Conservation (phyloP, 768 basidiomycete species). For the Suillus lakei region DNA sequence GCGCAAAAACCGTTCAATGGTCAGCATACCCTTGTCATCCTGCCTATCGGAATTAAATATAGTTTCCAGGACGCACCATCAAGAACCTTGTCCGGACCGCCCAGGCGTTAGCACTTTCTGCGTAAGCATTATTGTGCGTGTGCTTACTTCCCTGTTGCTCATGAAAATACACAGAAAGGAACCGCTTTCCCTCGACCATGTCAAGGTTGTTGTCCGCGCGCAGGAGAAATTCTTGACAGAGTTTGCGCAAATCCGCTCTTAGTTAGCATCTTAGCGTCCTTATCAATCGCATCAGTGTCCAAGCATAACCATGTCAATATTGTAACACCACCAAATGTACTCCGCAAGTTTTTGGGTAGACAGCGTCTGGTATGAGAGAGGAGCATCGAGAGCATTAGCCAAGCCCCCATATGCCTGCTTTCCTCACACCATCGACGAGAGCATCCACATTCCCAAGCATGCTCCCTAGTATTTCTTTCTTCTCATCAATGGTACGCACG, state of each 20-base stretch:
- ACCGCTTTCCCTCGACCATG: slow-evolving; percentile 22
- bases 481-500: slow-evolving; percentile 74
- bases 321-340: slow-evolving; percentile 4
- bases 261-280: background rate
- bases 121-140: slow-evolving; percentile 15
- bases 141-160: background rate
- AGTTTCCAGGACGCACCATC: slow-evolving; percentile 27
- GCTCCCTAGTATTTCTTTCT: slow-evolving; percentile 77
- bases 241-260: slow-evolving; percentile 15
- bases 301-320: slow-evolving; percentile 1
- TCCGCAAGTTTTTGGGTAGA: background rate
- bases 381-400: slow-evolving; percentile 34
- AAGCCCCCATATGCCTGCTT: slow-evolving; percentile 88
- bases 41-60: background rate
- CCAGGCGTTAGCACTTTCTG: slow-evolving; percentile 30
- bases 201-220: slow-evolving; percentile 26
- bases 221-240: slow-evolving; percentile 32
- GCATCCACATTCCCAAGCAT: slow-evolving; percentile 93
- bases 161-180: slow-evolving; percentile 12
- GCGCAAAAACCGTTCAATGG: slow-evolving; percentile 34
- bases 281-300: background rate
- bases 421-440: slow-evolving; percentile 84
- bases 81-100: slow-evolving; percentile 39
- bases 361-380: background rate
- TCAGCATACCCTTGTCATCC: slow-evolving; percentile 4